Evolutionary conservation across 2,329 filamentous ascomycete genomes (phyloP).

Genomic region (Neobulgaria alba): DNA sequence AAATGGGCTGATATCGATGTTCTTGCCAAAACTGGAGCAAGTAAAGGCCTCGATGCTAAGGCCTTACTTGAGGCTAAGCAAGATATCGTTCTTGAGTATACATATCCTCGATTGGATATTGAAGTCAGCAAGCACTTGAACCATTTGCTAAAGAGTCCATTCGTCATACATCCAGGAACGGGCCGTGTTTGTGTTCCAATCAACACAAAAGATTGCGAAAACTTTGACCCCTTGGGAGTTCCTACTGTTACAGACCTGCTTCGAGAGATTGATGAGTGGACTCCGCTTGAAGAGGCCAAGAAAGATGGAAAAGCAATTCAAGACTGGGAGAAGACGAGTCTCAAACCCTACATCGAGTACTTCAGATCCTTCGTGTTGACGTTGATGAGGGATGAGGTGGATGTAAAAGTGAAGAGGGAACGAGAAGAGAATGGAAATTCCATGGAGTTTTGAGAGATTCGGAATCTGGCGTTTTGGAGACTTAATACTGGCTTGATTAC

Average conservation of each 20-base stretch:
- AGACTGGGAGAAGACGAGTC: slow-evolving; percentile 95
- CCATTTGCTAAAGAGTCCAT: slow-evolving; percentile 94
- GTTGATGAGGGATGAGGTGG: slow-evolving; percentile 69
- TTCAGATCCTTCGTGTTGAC: slow-evolving; percentile 75
- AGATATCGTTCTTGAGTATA: slow-evolving; percentile 94
- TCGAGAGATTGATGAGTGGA: slow-evolving; percentile 79
- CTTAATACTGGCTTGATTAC: too few relatives aligned
- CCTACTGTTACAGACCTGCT: slow-evolving; percentile 80
- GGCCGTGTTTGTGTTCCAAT: slow-evolving; percentile 95
- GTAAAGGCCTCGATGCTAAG: slow-evolving; percentile 62
- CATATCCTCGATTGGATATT: slow-evolving; percentile 92
- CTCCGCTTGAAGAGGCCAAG: slow-evolving; percentile 35
- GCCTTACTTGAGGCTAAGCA: slow-evolving; percentile 84
- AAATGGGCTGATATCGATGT: slow-evolving; percentile 96
- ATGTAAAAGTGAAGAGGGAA: slow-evolving; percentile 40
- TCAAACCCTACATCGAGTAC: slow-evolving; percentile 86
- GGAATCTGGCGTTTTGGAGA: too few relatives aligned
- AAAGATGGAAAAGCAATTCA: slow-evolving; percentile 45
- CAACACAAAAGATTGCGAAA: slow-evolving; percentile 61
- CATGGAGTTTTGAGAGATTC: slow-evolving; percentile 61
- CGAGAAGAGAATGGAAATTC: slow-evolving; percentile 39
- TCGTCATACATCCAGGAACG: slow-evolving; percentile 92
- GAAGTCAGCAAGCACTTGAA: slow-evolving; percentile 97
- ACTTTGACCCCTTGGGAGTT: slow-evolving; percentile 81
- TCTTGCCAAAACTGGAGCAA: slow-evolving; percentile 67